These are phyloP conservation scores for Eucalyptus urophylla DNA, from an alignment of 345 rosid species.

Conservation along the genomic window DNA sequence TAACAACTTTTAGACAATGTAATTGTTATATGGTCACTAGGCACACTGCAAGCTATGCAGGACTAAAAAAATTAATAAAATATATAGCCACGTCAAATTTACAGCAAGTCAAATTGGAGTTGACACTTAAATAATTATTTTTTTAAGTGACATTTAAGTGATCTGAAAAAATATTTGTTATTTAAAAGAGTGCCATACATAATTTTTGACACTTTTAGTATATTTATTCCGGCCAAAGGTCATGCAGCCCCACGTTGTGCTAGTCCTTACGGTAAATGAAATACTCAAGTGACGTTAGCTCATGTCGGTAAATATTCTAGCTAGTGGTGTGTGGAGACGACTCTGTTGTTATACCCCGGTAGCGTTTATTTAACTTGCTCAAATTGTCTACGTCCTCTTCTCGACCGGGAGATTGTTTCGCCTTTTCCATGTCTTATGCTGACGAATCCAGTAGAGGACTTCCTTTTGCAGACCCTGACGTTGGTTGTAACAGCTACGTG, in stretches of 20 bases:
- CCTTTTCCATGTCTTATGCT: neutral
- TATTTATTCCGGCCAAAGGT: too few species aligned
- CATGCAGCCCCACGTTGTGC: neutral
- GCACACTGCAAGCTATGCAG: too few species aligned
- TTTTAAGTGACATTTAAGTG: too few species aligned
- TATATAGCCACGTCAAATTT: too few species aligned
- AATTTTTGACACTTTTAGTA: fast-evolving
- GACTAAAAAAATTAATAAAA: too few species aligned
- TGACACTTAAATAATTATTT: too few species aligned
- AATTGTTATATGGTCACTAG: too few species aligned
- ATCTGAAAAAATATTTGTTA: fast-evolving
- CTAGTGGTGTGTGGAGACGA: too few species aligned
- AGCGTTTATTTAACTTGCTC: neutral
- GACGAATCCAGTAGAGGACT: neutral
- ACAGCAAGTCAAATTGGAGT: fast-evolving
- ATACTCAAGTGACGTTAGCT: neutral
- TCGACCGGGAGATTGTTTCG: neutral
- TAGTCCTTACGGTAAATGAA: neutral
- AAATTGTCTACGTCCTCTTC: neutral
- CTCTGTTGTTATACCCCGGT: too few species aligned
- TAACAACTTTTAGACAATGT: too few species aligned
- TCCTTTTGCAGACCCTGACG: neutral
- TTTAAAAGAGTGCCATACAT: fast-evolving
- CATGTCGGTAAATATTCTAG: neutral
- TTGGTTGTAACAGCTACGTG: neutral